Base-by-base conservation (phyloP, 352 stramenopile genomes). In the Phytophthora europaea region DNA sequence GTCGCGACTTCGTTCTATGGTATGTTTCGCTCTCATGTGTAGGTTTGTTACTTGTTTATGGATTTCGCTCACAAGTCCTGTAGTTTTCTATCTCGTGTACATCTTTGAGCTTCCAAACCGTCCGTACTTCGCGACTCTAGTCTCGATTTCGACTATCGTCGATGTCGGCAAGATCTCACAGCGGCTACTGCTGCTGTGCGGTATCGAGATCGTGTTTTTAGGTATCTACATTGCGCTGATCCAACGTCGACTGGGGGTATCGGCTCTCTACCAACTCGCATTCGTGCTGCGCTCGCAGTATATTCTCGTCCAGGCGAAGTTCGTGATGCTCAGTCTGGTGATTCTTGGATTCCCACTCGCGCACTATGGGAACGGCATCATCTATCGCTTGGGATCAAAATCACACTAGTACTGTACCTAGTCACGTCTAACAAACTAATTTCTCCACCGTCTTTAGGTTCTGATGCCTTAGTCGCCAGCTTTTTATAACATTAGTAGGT, bases 261-360 rank as follows among this genome's bases (percentile, higher is more conserved):
- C 47, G n/a, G 47, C 13, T 18, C 18, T 56, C 23, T 48, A 57
- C 20, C 58, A 70, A 52, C 58, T 77, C 13, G 70, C 70, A 6
- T 77, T 77, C 31, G 47, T 65, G 34, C 45, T 77, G 6, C 57
- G 53, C 34, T 64, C 70, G 6, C 64, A 77, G 50, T 26, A 18
- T 7, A 10, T 38, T 23, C 60, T 67, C 34, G 6, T 77, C n/a
- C 70, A 73, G 55, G 54, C 43, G 4, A 77, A 73, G 18, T 58
- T 70, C 28, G 53, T 77, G 23, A 20, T 61, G 16, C 52, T 64
- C 28, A 31, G 23, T 10, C 10, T 66, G 10, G 51, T 70, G 47
- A 74, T 78, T 43, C 61, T 74, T 10, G 61, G 33, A 6, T 74
- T 78, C 26, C 59, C 70, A 18, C 57, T 76, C 16, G 20, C n/a